Base-by-base conservation (phyloP, 176 grass and related monocot genomes). In the Raddia guianensis region DNA sequence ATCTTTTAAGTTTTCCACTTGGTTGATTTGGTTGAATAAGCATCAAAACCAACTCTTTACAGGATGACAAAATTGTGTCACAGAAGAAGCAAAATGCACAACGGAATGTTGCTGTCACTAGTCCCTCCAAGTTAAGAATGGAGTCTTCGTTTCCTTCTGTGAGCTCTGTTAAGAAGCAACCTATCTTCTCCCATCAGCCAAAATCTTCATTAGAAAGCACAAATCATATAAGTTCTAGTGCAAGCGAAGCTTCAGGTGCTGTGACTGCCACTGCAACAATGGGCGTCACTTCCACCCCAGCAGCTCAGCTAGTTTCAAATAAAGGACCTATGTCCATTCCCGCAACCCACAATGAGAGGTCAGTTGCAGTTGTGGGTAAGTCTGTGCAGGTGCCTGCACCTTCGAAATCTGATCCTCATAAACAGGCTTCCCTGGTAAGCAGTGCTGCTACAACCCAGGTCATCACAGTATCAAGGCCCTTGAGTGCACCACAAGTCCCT, bases 401-500 rank as follows among this genome's bases (percentile, higher is more conserved):
- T 66, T 76, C 74, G 45, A 89, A 78, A 67, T 79, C 89, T 82
- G 92, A 85, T 82, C 42, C 81, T 72, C 87, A 84, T 45, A 91
- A 89, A 69, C 81, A 47, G 32, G 66, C 19, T 77, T 74, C 77
- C 21, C 50, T 42, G 2, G 57, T 63, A 82, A 89, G 83, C 67
- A 87, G 64, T 75, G 72, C 66, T 54, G 45, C 49, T 43, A 49
- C 75, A 56, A 69, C 81, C 50, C 89, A 89, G 70, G 77, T 66
- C 33, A 58, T 50, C 85, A 42, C 76, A 43, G 83, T 66, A 71
- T 87, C 86, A 35, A 92, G 80, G 84, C 87, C 90, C 50, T 85
- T 80, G 64, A 99, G 90, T 91, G 88, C 96, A 49, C 92, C 96
- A 52, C 86, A 91, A 69, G 84, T 88, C 55, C 88, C 96, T 40